Base-by-base conservation (phyloP, 345 rosid species). In the Microcos paniculata region DNA sequence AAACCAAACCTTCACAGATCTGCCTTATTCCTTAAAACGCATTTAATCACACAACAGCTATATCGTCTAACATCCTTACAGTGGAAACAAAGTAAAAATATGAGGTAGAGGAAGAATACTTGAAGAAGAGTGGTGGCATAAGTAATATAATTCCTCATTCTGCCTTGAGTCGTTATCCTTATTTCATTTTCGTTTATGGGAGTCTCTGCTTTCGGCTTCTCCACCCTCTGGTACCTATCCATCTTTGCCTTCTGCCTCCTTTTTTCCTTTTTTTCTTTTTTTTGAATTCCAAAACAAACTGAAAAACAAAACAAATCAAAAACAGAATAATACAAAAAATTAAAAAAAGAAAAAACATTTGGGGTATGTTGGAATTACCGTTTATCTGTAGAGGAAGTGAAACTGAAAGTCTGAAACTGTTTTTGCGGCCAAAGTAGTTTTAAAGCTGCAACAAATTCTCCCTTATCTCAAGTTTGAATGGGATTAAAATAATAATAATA, bases 91-190 rank as follows among this genome's bases (percentile, higher is more conserved):
- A 42, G 62, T 18, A 62, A 76, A 76, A 65, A 19, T 42, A 77
- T 0, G 46, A 63, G 18, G 40, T 33, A 52, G 18, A 45, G 70
- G 62, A 40, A 30, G 51, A 31, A 51, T 80, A 90, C 92, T 83
- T 86, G 94, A 63, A 92, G 87, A 81, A 92, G 90, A 85, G 85
- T 83, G 89, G 90, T 84, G 71, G 97, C 97, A 62, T 92, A 92
- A 30, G 97, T 86, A 86, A 92, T 92, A 58, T 87, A 87, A 58
- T 79, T 87, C 62, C 88, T 87, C 87, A 87, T 87, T 82, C 90
- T 79, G 66, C 90, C 90, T 64, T 83, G 90, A 74, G 85, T 81
- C 3, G 88, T 87, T 33, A 87, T 77, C 33, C 90, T 83, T 76
- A 87, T 83, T 84, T 87, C 90, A 70, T 87, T 87, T 82, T 87